Evolutionary conservation across 148 eudicot genomes (phyloP), one percentile per base, ranked within the genome.

Genomic region (Cornus suecica): DNA sequence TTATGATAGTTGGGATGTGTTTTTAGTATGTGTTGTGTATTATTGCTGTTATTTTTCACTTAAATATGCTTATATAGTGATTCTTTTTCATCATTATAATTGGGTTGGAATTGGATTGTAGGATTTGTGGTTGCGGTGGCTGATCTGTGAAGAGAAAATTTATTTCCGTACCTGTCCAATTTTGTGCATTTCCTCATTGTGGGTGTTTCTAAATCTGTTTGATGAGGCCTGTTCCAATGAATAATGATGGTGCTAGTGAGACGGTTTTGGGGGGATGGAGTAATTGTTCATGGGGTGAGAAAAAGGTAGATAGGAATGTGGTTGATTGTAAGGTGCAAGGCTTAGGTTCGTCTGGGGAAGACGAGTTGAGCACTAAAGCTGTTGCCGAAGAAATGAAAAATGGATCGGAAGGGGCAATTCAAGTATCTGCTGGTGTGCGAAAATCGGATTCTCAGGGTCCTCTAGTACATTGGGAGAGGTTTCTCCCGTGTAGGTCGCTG

Each of bases 401-500:
- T 74, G 69, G 69, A 24, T 45, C 60, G 7, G 76, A 41, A 63
- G 60, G 32, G 60, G 60, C 11, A 74, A 34, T 8, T 9, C 58
- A 41, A 22, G 76, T 64, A 27, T 11, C 29, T 45, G 51, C 72
- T 69, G 72, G 72, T 41, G 51, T 32, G 42, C 56, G 42, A 42
- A 64, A 74, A 41, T 26, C 32, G 20, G 68, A 63, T 37, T 26
- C 58, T 9, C 76, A 74, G 23, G 76, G 63, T 9, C 26, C 74
- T n/a, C 71, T 76, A 61, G 69, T 78, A 63, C 82, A 76, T 61
- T 86, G 86, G 85, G 88, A 84, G 66, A 80, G 77, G 62, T 73
- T 82, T 76, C 29, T 86, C 41, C 92, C 92, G 18, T 77, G 20
- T 72, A 79, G 79, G 86, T 79, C 81, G 26, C 78, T 88, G 30